Percentiles rank a stretch among this genome's conserved stretches.
Evolutionary conservation across 1,284 basidiomycete species (phyloP).

Genomic region (Cryptococcus sp.): DNA sequence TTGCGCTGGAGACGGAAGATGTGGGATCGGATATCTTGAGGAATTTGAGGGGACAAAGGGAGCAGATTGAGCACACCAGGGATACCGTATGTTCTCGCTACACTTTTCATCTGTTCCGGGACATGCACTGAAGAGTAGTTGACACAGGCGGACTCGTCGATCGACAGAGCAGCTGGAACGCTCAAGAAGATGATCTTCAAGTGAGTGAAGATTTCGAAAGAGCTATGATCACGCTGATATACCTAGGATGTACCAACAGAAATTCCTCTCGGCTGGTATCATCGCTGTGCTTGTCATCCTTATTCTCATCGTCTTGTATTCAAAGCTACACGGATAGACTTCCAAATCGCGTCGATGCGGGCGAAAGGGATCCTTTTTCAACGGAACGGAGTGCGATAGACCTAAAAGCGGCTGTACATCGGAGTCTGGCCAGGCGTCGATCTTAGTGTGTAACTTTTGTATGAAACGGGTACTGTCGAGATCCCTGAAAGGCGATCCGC

Average conservation of each 20-base stretch:
- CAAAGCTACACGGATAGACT: conserved; percentile 39
- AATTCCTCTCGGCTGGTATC: conserved; percentile 46
- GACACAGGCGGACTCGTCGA: conserved; percentile 53
- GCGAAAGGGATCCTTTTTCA: no score
- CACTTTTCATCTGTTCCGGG: no score
- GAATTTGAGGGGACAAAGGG: conserved; percentile 79
- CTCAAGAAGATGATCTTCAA: conserved; percentile 58
- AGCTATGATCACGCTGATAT: background rate
- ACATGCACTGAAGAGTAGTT: conserved; percentile 42
- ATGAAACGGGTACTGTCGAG: no score
- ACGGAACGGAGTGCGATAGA: no score
- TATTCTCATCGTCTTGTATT: conserved; percentile 47
- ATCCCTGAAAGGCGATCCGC: no score
- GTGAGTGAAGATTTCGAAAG: conserved; percentile 42
- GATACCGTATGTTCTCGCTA: conserved; percentile 49
- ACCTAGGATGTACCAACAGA: conserved; percentile 48
- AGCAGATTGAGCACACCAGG: conserved; percentile 90
- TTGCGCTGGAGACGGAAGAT: conserved; percentile 94
- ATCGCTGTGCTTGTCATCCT: conserved; percentile 46
- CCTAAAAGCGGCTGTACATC: no score
- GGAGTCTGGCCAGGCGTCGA: no score
- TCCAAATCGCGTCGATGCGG: no score
- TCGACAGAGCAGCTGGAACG: conserved; percentile 56
- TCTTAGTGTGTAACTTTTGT: no score
- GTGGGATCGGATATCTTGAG: conserved; percentile 88